Evolutionary conservation across 176 grass and related monocot species (phyloP).

Genomic region (Saccharum officinarum): DNA sequence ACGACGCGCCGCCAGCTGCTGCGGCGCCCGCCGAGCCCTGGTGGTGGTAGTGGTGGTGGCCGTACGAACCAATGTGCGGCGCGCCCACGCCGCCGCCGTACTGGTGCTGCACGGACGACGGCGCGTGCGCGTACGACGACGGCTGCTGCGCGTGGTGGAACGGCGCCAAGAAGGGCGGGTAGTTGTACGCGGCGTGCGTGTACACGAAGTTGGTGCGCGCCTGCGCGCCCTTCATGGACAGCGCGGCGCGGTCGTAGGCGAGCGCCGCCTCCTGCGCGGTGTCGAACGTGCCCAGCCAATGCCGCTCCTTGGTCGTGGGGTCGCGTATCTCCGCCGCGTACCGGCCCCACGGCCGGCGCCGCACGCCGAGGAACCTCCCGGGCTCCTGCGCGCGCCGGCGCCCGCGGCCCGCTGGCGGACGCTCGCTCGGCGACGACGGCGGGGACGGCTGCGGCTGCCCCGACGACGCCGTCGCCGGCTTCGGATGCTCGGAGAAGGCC

Average conservation of each 20-base stretch:
- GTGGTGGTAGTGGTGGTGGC: neutral
- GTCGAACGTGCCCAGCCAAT: slow-evolving; percentile 98
- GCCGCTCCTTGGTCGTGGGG: slow-evolving; percentile 94
- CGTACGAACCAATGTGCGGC: slow-evolving; percentile 40
- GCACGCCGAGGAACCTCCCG: slow-evolving; percentile 88
- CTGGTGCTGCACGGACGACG: slow-evolving; percentile 18
- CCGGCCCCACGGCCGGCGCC: slow-evolving; percentile 83
- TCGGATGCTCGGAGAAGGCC: slow-evolving; percentile 61
- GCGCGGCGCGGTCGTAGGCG: slow-evolving; percentile 93
- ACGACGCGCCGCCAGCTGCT: neutral
- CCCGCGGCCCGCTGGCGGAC: slow-evolving; percentile 21
- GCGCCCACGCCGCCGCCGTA: slow-evolving; percentile 34
- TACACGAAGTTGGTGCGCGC: slow-evolving; percentile 97
- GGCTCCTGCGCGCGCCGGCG: slow-evolving; percentile 70
- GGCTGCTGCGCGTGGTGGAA: slow-evolving; percentile 41
- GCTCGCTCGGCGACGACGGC: slow-evolving; percentile 54
- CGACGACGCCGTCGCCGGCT: neutral
- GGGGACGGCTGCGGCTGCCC: slow-evolving; percentile 32
- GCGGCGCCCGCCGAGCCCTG: neutral
- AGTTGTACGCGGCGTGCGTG: slow-evolving; percentile 59
- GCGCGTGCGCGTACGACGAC: slow-evolving; percentile 32
- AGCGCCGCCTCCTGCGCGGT: slow-evolving; percentile 98
- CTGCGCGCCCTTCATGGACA: slow-evolving; percentile 97
- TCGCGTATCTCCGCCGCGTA: slow-evolving; percentile 99
- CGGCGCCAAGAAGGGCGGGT: slow-evolving; percentile 69